Evolutionary conservation across 345 rosid species (phyloP).

Genomic region (Heritiera fomes): DNA sequence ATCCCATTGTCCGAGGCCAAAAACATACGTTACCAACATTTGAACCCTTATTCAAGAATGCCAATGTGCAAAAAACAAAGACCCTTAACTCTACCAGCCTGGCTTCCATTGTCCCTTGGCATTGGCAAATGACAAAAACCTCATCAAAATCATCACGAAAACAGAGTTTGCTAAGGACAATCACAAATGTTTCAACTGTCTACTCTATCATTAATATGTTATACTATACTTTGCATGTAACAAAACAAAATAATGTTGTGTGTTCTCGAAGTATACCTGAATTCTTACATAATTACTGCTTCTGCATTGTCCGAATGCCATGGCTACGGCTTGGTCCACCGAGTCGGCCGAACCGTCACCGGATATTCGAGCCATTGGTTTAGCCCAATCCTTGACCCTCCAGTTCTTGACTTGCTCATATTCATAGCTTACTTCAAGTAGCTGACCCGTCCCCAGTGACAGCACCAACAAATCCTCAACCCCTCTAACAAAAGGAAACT

Average conservation of each 20-base stretch:
- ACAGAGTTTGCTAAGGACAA: neutral
- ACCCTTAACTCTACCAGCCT: constrained; percentile 4
- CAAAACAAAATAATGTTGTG: neutral
- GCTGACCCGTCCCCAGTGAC: constrained; percentile 81
- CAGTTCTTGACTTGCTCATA: constrained; percentile 74
- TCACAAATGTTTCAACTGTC: neutral
- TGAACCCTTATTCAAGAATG: neutral
- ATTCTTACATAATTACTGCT: constrained; percentile 80
- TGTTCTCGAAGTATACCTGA: constrained; percentile 54
- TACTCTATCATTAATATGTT: neutral
- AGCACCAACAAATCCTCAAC: constrained; percentile 91
- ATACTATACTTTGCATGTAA: neutral
- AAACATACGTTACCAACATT: neutral
- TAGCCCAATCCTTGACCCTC: constrained; percentile 89
- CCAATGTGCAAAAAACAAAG: constrained; percentile 10
- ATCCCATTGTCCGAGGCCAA: constrained; percentile 17
- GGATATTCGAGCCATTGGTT: constrained; percentile 77
- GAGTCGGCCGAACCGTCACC: constrained; percentile 84
- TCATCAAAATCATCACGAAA: neutral
- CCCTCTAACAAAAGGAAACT: constrained; percentile 96
- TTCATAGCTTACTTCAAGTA: constrained; percentile 64
- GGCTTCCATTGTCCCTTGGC: constrained; percentile 16
- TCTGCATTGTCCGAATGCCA: constrained; percentile 84
- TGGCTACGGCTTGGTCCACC: constrained; percentile 90
- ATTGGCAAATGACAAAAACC: constrained; percentile 7